Evolutionary conservation across 495 filamentous ascomycete species (phyloP).

Genomic region (Neurospora hispaniola): DNA sequence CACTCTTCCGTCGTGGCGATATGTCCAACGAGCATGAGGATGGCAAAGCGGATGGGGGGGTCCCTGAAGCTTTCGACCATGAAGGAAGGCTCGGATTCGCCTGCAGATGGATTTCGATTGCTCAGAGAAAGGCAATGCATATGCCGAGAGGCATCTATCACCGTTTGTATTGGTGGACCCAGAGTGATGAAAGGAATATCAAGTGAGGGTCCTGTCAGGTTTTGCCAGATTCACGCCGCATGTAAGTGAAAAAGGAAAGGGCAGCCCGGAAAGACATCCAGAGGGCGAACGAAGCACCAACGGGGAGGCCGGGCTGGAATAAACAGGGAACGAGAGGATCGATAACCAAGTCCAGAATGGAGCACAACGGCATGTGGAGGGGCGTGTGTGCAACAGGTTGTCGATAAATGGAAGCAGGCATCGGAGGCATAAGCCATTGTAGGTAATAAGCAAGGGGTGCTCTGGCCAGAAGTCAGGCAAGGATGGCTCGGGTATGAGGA

Average conservation of each 20-base stretch:
- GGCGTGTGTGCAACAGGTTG: slow-evolving; percentile 15
- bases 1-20: slow-evolving; percentile 41
- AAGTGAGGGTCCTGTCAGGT: slow-evolving; percentile 14
- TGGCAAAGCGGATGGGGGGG: slow-evolving; percentile 26
- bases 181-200: slow-evolving; percentile 10
- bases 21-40: slow-evolving; percentile 28
- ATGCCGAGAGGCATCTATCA: slow-evolving; percentile 26
- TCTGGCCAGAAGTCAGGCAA: slow-evolving; percentile 12
- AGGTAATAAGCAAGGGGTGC: slow-evolving; percentile 7
- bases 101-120: slow-evolving; percentile 31
- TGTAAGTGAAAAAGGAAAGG: slow-evolving; percentile 18
- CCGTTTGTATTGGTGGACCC: slow-evolving; percentile 24
- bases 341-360: slow-evolving; percentile 11
- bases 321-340: slow-evolving; percentile 19
- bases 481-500: slow-evolving; percentile 15
- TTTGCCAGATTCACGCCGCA: slow-evolving; percentile 8
- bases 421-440: slow-evolving; percentile 13
- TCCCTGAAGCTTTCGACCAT: slow-evolving; percentile 24
- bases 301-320: slow-evolving; percentile 7
- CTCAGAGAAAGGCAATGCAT: slow-evolving; percentile 35
- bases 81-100: slow-evolving; percentile 27
- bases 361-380: slow-evolving; percentile 9
- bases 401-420: slow-evolving; percentile 8
- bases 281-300: slow-evolving; percentile 12
- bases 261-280: slow-evolving; percentile 7